Evolutionary conservation across 1,284 basidiomycete genomes (phyloP).

Genomic region (Irpex lacteus): DNA sequence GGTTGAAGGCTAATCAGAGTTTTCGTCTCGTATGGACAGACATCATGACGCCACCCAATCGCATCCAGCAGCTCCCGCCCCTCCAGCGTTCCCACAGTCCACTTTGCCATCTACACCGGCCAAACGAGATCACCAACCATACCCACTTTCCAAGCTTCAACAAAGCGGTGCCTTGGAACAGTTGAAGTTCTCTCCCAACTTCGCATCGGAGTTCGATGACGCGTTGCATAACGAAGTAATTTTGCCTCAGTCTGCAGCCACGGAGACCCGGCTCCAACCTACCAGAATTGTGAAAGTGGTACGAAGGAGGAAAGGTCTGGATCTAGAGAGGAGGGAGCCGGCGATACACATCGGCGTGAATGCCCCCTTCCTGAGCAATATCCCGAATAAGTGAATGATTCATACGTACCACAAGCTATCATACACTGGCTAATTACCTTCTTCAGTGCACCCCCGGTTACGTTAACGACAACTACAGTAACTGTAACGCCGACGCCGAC

Average conservation of each 20-base stretch:
- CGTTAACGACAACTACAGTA: too few relatives aligned
- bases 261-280: not conserved
- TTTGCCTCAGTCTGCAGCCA: not conserved
- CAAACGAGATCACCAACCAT: not conserved
- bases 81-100: not conserved
- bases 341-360: not conserved
- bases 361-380: not conserved
- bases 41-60: too few relatives aligned
- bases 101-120: too few relatives aligned
- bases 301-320: too few relatives aligned
- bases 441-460: too few relatives aligned
- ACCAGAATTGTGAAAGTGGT: not conserved
- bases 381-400: not conserved
- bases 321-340: not conserved
- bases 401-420: too few relatives aligned
- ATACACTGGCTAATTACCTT: too few relatives aligned
- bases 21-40: too few relatives aligned
- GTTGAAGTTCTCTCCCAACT: not conserved
- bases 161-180: not conserved
- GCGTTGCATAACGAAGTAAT: not conserved
- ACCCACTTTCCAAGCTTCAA: not conserved
- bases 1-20: too few relatives aligned
- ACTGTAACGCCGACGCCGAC: too few relatives aligned
- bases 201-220: not conserved
- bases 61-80: not conserved